phyloP scores from a whole-genome alignment of 345 rosid species.

The Turnera subulata region DNA sequence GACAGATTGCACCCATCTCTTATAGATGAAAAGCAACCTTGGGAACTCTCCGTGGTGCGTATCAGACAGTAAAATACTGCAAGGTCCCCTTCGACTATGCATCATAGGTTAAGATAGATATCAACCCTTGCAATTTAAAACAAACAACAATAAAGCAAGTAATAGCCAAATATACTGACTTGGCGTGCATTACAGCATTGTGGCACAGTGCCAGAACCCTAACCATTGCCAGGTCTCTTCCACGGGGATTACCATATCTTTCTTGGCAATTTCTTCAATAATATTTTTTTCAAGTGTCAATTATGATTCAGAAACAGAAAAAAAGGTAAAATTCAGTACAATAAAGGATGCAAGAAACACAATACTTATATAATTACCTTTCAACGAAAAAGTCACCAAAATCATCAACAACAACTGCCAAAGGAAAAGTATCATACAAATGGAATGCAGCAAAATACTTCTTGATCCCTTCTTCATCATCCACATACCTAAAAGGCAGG shows the following conservation, averaged over 20 bases:
- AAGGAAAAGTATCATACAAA: constrained; percentile 48
- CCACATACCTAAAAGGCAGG: constrained; percentile 54
- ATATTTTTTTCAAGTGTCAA: background rate
- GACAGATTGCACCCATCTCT: constrained; percentile 61
- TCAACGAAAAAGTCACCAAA: constrained; percentile 66
- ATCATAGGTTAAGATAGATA: background rate
- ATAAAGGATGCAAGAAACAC: background rate
- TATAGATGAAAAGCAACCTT: constrained; percentile 66
- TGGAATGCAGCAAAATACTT: constrained; percentile 89
- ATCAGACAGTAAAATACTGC: constrained; percentile 64
- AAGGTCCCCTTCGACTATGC: constrained; percentile 38
- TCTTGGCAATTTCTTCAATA: constrained; percentile 45
- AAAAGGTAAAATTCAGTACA: background rate
- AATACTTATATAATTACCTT: constrained; percentile 34
- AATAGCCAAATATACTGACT: constrained; percentile 33
- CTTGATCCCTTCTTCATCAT: constrained; percentile 68
- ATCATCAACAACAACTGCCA: constrained; percentile 66
- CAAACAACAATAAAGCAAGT: background rate
- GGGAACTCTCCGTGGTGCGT: constrained; percentile 64
- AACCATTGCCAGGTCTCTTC: constrained; percentile 79
- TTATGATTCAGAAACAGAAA: too few species aligned
- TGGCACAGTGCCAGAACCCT: constrained; percentile 68
- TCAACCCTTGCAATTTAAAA: background rate
- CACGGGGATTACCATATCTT: constrained; percentile 58
- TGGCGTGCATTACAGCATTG: constrained; percentile 58